These are phyloP conservation scores for Mucor piriformis DNA, from an alignment of 371 early-diverging fungal species.

Conservation along the genomic window DNA sequence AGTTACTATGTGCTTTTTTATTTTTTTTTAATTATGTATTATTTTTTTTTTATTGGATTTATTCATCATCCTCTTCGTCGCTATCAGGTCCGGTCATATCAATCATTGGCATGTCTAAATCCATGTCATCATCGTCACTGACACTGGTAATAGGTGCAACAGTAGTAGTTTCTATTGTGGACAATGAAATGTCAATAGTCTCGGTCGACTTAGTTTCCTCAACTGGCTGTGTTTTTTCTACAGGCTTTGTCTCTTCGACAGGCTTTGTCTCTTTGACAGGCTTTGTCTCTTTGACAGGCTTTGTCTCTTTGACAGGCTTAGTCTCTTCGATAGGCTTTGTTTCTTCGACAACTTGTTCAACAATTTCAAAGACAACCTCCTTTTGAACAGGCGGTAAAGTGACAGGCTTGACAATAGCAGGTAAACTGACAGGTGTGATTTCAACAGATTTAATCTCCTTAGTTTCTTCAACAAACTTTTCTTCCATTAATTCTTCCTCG, in stretches of 20 bases:
- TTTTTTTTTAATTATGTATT: background rate
- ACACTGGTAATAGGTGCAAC: background rate
- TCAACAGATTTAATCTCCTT: background rate
- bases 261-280: background rate
- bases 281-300: background rate
- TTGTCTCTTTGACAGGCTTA: background rate
- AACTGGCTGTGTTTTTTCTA: background rate
- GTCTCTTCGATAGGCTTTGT: background rate
- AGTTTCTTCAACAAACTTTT: background rate
- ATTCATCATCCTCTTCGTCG: constrained; percentile 34
- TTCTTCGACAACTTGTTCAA: background rate
- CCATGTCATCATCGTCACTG: constrained; percentile 19
- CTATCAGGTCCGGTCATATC: constrained; percentile 48
- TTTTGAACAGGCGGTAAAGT: background rate
- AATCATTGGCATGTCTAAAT: constrained; percentile 48
- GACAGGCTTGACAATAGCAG: background rate
- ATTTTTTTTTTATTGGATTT: background rate
- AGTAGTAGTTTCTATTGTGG: background rate
- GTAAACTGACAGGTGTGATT: constrained; percentile 14
- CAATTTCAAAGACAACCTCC: background rate
- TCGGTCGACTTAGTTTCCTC: background rate
- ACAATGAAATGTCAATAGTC: background rate
- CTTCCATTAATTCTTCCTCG: background rate
- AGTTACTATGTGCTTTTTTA: too few relatives aligned
- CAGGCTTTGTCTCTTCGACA: background rate